Evolutionary conservation across 2,329 filamentous ascomycete species (phyloP), one percentile per base, ranked within the genome.

Genomic region (Purpureocillium lavendulum): DNA sequence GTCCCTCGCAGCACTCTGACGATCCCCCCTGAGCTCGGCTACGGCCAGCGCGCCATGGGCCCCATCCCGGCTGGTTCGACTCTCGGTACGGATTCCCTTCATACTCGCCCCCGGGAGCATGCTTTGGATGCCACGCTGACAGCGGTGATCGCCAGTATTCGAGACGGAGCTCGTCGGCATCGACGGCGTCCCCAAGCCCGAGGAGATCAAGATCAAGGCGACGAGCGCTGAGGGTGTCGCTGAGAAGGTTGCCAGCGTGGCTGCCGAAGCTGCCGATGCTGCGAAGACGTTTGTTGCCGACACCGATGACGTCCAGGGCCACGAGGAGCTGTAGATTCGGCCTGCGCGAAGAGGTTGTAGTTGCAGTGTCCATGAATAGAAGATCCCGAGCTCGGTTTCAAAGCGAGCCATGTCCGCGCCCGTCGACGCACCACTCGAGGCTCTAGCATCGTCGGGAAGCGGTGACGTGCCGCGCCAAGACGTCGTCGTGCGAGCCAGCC

Each of bases 91-190:
- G 49, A 51, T 29, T 31, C 31, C 35, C 31, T 10, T 26, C 21
- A 26, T 26, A 26, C 10, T 26, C 21, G n/a, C 31, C 18, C 24
- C 39, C 17, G 33, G 58, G 17, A 16, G 39, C 35, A 33, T 35
- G 40, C 38, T 36, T 30, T n/a, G 29, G 18, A 40, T 31, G 36
- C 18, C 30, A 43, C 36, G 36, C 47, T 49, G 41, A 54, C 40
- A 35, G 15, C 4, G 32, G 38, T 33, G 31, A 36, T 35, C 11
- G 39, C 34, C 52, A 84, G 79, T 97, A 39, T 96, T 97, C 58
- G 87, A 94, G 69, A 95, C 89, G 34, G 87, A 95, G 66, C 69
- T 97, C 49, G 70, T 96, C 53, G 82, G 75, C 40, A 96, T 97
- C 56, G 70, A 80, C 13, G 88, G 88, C 24, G 84, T 90, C 21